A percentile compares a stretch with the other conserved stretches of the same genome.
Evolutionary conservation across 192 early-diverging fungal species (phyloP).

Genomic region (Spizellomyces sp.): DNA sequence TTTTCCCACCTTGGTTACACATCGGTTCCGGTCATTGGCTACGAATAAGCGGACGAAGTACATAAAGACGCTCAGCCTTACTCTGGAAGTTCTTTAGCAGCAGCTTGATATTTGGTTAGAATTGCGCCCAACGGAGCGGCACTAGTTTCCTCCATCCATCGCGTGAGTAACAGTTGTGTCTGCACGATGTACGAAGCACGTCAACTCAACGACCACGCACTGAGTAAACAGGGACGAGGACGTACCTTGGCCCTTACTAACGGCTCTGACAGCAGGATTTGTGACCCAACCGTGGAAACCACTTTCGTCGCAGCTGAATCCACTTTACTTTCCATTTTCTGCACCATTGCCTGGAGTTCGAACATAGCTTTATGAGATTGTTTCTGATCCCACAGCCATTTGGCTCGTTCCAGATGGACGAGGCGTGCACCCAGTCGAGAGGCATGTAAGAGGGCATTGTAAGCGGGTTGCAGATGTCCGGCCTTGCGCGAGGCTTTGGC

Average conservation of each 20-base stretch:
- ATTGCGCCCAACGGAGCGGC: constrained; percentile 43
- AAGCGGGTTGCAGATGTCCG: constrained; percentile 58
- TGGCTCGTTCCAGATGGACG: constrained; percentile 59
- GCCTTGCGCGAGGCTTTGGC: constrained; percentile 61
- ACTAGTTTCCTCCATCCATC: constrained; percentile 60
- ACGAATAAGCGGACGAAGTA: too few species aligned
- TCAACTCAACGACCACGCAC: too few species aligned
- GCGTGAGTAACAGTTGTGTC: constrained; percentile 54
- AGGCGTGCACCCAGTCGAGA: constrained; percentile 37
- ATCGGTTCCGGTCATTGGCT: not conserved
- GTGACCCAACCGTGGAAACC: too few species aligned
- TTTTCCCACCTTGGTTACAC: constrained; percentile 65
- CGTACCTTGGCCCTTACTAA: too few species aligned
- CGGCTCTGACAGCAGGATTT: too few species aligned
- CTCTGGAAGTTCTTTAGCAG: constrained; percentile 28
- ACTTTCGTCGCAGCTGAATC: too few species aligned
- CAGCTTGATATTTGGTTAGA: constrained; percentile 38
- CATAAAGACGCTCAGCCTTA: too few species aligned
- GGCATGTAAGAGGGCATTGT: constrained; percentile 61
- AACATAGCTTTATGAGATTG: constrained; percentile 58
- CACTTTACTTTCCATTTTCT: not conserved
- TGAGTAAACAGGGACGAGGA: too few species aligned
- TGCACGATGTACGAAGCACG: constrained; percentile 16
- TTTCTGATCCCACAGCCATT: constrained; percentile 56
- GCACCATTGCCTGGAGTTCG: constrained; percentile 40